Percentiles rank a stretch among this genome's conserved stretches.
phyloP scores from a whole-genome alignment of 495 filamentous ascomycete species.

The Letharia lupina region DNA sequence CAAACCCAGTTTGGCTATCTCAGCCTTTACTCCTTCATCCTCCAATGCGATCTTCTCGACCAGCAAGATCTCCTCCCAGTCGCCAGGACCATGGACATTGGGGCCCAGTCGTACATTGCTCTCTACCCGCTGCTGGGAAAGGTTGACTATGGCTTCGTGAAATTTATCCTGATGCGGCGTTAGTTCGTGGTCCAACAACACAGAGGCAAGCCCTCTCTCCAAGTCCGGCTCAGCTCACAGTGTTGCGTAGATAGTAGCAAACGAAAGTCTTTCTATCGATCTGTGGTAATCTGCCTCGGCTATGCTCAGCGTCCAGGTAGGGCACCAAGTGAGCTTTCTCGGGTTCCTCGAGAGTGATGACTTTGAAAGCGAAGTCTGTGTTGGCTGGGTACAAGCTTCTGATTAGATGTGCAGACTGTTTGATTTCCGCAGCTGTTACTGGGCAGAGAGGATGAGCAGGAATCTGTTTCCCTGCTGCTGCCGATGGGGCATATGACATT shows the following conservation, averaged over 20 bases:
- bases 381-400: slow-evolving; percentile 22
- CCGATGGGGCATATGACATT: slow-evolving; percentile 14
- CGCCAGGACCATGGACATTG: slow-evolving; percentile 47
- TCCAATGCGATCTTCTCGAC: slow-evolving; percentile 50
- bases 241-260: slow-evolving; percentile 56
- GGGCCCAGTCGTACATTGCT: slow-evolving; percentile 50
- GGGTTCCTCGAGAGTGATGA: slow-evolving; percentile 57
- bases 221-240: slow-evolving; percentile 35
- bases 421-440: slow-evolving; percentile 27
- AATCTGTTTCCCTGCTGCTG: slow-evolving; percentile 15
- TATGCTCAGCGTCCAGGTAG: slow-evolving; percentile 44
- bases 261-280: slow-evolving; percentile 49
- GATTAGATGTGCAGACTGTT: slow-evolving; percentile 22
- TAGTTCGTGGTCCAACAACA: neutral
- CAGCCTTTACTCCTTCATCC: slow-evolving; percentile 50
- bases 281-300: slow-evolving; percentile 24
- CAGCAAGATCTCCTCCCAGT: slow-evolving; percentile 51
- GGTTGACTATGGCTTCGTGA: slow-evolving; percentile 56
- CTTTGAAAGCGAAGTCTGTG: slow-evolving; percentile 49
- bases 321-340: slow-evolving; percentile 49
- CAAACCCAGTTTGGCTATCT: slow-evolving; percentile 55
- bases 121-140: slow-evolving; percentile 45
- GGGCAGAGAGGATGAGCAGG: slow-evolving; percentile 27
- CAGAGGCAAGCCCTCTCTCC: neutral
- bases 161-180: slow-evolving; percentile 46